Evolutionary conservation across 345 rosid species (phyloP), one percentile per base, ranked within the genome.

Genomic region (Brassica incana): DNA sequence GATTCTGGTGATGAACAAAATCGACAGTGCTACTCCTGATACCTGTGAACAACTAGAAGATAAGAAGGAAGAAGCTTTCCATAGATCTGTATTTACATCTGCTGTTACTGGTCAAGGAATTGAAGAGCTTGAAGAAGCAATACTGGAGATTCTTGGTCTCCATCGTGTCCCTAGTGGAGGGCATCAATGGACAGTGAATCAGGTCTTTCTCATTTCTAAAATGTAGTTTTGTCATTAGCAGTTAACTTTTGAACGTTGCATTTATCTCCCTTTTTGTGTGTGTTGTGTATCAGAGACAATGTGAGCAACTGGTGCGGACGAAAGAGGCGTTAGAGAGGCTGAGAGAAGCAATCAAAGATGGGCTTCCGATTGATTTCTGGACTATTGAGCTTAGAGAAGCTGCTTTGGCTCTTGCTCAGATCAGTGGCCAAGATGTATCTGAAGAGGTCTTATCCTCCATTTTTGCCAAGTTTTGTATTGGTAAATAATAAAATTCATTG

Each of bases 31-130:
- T 74, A 54, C 85, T 70, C 74, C 87, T 52, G 64, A 74, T 23
- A n/a, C 45, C 64, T 58, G 54, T n/a, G 88, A 85, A 40, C 85
- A 89, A 86, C 73, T 80, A 33, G 79, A 81, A 48, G 78, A 82
- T 62, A 56, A 67, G 15, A 59, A 60, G 66, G 64, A 66, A 76
- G 61, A 74, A 78, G 78, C 59, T 33, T 86, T 92, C 70, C 78
- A 73, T 23, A 88, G 58, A 50, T 54, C 23, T 54, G 60, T 54
- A 15, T 89, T 87, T 72, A 92, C 97, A 35, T 92, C 91, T 79
- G 97, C 97, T 67, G 77, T 95, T 5, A 92, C 90, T 16, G 94
- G 99, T 84, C 85, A 92, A 86, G 99, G 99, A 68, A 75, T 92
- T 36, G 79, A 80, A 71, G 88, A 88, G 29, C 79, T 95, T 75